Percentiles rank a stretch among this genome's conserved stretches.
Conservation (phyloP, 75 land plant species). For the Selaginella tamariscina region DNA sequence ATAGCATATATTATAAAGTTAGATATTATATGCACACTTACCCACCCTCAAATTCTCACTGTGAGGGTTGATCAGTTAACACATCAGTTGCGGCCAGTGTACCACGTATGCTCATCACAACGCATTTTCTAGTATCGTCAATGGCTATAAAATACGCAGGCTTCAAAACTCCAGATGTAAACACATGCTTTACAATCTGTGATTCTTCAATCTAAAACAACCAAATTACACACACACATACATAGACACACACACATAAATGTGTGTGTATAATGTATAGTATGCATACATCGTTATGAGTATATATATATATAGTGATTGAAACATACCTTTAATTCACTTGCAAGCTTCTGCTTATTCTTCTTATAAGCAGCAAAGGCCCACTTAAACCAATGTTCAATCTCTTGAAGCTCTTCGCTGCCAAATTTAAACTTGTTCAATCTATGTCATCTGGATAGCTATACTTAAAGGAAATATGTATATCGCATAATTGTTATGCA, state of each 20-base stretch:
- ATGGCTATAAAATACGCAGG: slow-evolving; percentile 33
- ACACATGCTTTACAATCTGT: slow-evolving; percentile 31
- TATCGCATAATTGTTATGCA: too few species aligned
- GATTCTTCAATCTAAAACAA: slow-evolving; percentile 25
- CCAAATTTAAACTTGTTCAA: too few species aligned
- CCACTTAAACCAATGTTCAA: slow-evolving; percentile 34
- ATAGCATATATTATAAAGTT: background rate
- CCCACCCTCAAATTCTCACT: slow-evolving; percentile 44
- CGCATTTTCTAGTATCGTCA: slow-evolving; percentile 20
- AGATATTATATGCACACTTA: slow-evolving; percentile 17
- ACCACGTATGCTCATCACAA: slow-evolving; percentile 39
- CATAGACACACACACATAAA: too few species aligned
- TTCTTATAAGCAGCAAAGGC: slow-evolving; percentile 31
- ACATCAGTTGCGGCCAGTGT: slow-evolving; percentile 31
- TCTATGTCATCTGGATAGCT: too few species aligned
- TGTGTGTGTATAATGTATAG: too few species aligned
- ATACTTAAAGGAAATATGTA: too few species aligned
- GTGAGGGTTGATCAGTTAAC: slow-evolving; percentile 39
- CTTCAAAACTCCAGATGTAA: slow-evolving; percentile 25
- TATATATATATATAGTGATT: background rate
- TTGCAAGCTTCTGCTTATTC: slow-evolving; percentile 21
- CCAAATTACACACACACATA: slow-evolving; percentile 4
- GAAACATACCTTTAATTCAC: slow-evolving; percentile 23
- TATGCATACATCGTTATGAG: background rate
- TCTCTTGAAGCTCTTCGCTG: slow-evolving; percentile 29